These are phyloP conservation scores for Codiaeum variegatum DNA, from an alignment of 441 rosid genomes.

Conservation along the genomic window DNA sequence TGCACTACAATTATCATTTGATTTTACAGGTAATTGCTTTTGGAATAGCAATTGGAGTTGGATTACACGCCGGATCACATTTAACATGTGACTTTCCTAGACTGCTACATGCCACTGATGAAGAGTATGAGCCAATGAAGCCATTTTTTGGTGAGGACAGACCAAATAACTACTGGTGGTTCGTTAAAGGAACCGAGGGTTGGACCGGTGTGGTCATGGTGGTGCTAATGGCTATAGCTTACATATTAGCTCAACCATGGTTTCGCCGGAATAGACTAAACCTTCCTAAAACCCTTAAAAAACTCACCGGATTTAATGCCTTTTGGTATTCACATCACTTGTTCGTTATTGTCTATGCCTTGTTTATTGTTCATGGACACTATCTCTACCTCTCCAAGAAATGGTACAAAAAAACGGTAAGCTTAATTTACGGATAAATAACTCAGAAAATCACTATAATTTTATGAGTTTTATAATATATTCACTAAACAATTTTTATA, in stretches of 20 bases:
- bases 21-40: slow-evolving; percentile 56
- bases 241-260: slow-evolving; percentile 55
- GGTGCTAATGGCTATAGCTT: slow-evolving; percentile 57
- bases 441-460: no score
- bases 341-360: slow-evolving; percentile 58
- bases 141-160: slow-evolving; percentile 45
- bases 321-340: slow-evolving; percentile 84
- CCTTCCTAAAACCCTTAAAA: slow-evolving; percentile 62
- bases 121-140: slow-evolving; percentile 51
- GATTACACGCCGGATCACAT: slow-evolving; percentile 68
- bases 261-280: slow-evolving; percentile 60
- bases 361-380: slow-evolving; percentile 60
- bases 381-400: slow-evolving; percentile 57
- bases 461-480: no score
- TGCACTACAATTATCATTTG: no score
- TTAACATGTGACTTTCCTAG: slow-evolving; percentile 77
- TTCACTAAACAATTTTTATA: no score
- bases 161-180: slow-evolving; percentile 55
- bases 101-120: slow-evolving; percentile 50
- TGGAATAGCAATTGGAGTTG: slow-evolving; percentile 66
- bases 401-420: slow-evolving; percentile 71
- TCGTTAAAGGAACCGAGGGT: slow-evolving; percentile 64
- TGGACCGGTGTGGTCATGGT: slow-evolving; percentile 78
- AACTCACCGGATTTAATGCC: slow-evolving; percentile 80
- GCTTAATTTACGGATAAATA: no score